Percentiles rank a stretch among this genome's conserved stretches.
Evolutionary conservation across 1,284 basidiomycete species (phyloP).

Genomic region (Austropuccinia psidii): DNA sequence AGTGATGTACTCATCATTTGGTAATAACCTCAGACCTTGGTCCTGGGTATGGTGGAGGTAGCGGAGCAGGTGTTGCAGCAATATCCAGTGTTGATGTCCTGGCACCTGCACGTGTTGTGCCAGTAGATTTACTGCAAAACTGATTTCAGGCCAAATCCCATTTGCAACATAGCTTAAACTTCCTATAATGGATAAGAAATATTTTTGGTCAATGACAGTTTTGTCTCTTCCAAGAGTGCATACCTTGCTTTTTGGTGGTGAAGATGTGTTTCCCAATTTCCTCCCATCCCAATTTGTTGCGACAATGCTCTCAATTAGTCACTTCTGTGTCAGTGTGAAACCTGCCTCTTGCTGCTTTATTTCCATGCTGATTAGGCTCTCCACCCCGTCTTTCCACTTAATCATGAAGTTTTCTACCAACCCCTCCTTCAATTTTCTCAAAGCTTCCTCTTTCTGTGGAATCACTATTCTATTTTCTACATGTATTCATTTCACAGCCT

Average conservation of each 20-base stretch:
- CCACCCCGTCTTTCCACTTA: background rate
- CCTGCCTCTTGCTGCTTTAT: background rate
- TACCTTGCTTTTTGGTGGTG: background rate
- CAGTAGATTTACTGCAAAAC: background rate
- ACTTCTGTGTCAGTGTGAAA: background rate
- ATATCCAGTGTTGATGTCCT: background rate
- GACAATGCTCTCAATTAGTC: background rate
- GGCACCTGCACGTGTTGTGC: background rate
- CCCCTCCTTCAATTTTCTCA: no score
- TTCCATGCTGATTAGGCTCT: background rate
- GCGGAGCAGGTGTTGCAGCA: background rate
- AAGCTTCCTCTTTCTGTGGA: no score
- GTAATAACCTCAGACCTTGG: background rate
- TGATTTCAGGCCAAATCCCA: background rate
- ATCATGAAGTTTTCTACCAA: background rate
- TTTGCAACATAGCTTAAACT: background rate
- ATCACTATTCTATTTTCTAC: no score
- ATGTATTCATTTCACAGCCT: no score
- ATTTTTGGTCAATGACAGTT: no score
- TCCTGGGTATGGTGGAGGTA: background rate
- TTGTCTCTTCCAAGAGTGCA: no score
- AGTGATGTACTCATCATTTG: background rate
- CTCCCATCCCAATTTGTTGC: background rate
- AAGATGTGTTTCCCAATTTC: background rate
- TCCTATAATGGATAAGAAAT: background rate